Evolutionary conservation across 169 alveolate species (phyloP).

Genomic region (Cryptosporidium sp.): DNA sequence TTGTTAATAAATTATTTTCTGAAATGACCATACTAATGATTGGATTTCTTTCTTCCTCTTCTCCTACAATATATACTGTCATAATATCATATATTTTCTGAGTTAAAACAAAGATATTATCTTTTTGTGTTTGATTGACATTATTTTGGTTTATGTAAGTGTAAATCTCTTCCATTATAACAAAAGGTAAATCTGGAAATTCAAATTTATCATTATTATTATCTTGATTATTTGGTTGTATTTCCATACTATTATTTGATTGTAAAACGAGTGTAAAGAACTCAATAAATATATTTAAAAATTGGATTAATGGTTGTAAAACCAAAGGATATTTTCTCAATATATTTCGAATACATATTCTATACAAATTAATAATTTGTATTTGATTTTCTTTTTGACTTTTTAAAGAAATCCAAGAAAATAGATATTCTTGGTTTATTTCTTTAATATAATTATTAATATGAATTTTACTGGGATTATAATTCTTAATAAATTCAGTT

Average conservation of each 20-base stretch:
- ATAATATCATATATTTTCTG: constrained; percentile 37
- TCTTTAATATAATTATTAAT: constrained; percentile 13
- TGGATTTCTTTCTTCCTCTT: background rate
- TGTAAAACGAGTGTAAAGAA: constrained; percentile 10
- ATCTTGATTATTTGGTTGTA: background rate
- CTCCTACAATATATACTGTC: background rate
- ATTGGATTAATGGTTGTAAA: constrained; percentile 32
- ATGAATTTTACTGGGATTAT: background rate
- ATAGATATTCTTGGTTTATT: constrained; percentile 28
- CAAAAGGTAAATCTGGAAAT: constrained; percentile 69
- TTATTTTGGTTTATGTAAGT: constrained; percentile 39
- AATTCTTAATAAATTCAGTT: constrained; percentile 14
- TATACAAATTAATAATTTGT: constrained; percentile 27
- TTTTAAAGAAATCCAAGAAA: constrained; percentile 59
- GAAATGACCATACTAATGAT: constrained; percentile 1
- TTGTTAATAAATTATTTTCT: constrained; percentile 16
- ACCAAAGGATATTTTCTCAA: constrained; percentile 56
- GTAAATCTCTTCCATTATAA: constrained; percentile 48
- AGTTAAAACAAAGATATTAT: background rate
- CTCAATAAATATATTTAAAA: constrained; percentile 44
- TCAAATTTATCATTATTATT: background rate
- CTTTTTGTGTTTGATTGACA: background rate
- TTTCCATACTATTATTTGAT: background rate
- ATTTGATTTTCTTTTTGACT: constrained; percentile 65
- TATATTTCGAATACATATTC: constrained; percentile 35